phyloP scores from a whole-genome alignment of 371 early-diverging fungal genomes.

The Mortierella sp. region DNA sequence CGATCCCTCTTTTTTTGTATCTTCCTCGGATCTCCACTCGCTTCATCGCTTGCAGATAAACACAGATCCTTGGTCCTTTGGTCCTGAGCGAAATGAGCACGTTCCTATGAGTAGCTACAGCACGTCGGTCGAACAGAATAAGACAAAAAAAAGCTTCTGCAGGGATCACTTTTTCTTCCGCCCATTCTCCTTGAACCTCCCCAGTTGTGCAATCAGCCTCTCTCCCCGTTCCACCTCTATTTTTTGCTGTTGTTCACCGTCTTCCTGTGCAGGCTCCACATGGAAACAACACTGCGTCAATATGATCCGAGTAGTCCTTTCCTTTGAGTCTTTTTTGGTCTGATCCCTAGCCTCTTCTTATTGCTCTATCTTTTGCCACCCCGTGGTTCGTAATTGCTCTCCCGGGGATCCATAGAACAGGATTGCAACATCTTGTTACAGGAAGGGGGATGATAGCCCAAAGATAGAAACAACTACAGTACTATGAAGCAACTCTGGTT shows the following conservation, averaged over 20 bases:
- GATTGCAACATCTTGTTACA: background rate
- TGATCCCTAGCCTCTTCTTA: background rate
- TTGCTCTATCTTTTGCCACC: background rate
- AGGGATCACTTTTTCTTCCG: background rate
- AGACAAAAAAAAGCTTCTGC: background rate
- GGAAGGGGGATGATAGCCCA: background rate
- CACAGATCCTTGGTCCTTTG: background rate
- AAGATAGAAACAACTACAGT: background rate
- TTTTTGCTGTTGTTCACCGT: background rate
- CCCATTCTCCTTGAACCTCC: background rate
- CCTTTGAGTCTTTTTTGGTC: background rate
- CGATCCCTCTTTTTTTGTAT: background rate
- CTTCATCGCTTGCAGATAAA: background rate
- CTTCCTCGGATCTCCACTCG: background rate
- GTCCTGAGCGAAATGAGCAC: background rate
- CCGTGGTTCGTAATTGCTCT: background rate
- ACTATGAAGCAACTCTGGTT: background rate
- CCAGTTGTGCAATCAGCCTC: background rate
- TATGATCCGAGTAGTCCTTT: background rate
- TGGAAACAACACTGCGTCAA: background rate
- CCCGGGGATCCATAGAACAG: background rate
- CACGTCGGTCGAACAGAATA: background rate
- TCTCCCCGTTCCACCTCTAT: background rate
- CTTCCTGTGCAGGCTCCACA: background rate
- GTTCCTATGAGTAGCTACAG: background rate